A percentile compares a stretch with the other conserved stretches of the same genome.
phyloP scores from a whole-genome alignment of 2,329 filamentous ascomycete species.

The Pseudogymnoascus sp. region DNA sequence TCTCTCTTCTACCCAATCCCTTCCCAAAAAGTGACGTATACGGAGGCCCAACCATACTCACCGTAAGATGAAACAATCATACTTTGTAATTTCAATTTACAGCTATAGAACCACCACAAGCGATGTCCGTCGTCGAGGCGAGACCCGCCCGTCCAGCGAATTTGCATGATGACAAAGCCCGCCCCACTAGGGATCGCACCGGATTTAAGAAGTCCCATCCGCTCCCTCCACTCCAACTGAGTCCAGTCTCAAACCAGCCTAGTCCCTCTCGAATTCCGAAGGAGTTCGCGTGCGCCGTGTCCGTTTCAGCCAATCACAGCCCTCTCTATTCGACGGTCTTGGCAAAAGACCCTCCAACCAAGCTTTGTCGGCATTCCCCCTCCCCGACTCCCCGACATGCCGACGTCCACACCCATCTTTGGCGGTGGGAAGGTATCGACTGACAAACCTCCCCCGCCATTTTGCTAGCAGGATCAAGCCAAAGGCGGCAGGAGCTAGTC shows the following conservation, averaged over 20 bases:
- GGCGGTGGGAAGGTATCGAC: background rate
- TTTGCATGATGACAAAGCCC: background rate
- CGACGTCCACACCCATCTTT: background rate
- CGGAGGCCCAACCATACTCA: background rate
- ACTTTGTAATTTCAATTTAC: background rate
- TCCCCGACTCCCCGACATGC: background rate
- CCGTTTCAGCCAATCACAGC: background rate
- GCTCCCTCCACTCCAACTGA: background rate
- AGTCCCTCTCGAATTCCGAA: background rate
- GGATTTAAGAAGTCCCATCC: constrained; percentile 7
- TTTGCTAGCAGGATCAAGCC: background rate
- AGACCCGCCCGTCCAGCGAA: background rate
- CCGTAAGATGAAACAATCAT: background rate
- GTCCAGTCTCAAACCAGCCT: background rate
- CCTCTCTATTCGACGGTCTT: background rate
- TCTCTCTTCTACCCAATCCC: background rate
- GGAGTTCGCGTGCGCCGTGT: background rate
- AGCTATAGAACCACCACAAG: background rate
- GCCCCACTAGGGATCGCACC: background rate
- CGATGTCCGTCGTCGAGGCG: background rate
- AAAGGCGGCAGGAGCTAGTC: background rate
- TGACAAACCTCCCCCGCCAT: background rate
- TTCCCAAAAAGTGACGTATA: background rate
- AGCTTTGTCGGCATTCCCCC: constrained; percentile 5
- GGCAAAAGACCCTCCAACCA: background rate